These are phyloP conservation scores for Colletotrichum karsti DNA, from an alignment of 2,329 filamentous ascomycete species.

Conservation along the genomic window DNA sequence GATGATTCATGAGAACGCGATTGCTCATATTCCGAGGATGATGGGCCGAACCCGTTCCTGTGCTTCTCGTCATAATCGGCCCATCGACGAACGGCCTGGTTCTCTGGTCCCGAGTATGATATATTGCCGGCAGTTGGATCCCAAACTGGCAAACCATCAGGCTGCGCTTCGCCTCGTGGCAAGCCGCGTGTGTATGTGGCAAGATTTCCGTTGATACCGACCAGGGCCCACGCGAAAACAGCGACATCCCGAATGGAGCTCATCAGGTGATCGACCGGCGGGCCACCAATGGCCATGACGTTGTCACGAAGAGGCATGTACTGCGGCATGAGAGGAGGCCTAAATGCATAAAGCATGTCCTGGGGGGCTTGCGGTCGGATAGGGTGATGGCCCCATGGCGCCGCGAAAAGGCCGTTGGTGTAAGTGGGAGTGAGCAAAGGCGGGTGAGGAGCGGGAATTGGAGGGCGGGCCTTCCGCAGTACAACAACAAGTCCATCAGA, in stretches of 20 bases:
- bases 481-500: conserved; percentile 89
- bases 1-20: not conserved
- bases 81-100: conserved; percentile 42
- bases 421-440: conserved; percentile 55
- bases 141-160: conserved; percentile 69
- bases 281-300: conserved; percentile 58
- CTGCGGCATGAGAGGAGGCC: conserved; percentile 50
- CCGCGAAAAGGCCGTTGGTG: conserved; percentile 76
- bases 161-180: conserved; percentile 69
- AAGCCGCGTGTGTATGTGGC: conserved; percentile 70
- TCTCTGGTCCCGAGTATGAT: conserved; percentile 44
- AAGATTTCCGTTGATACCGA: conserved; percentile 81
- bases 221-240: conserved; percentile 86
- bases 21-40: conserved; percentile 5
- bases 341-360: conserved; percentile 53
- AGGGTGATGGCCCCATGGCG: conserved; percentile 79
- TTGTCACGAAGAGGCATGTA: conserved; percentile 54
- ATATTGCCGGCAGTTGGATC: conserved; percentile 48
- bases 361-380: conserved; percentile 57
- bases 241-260: conserved; percentile 83
- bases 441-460: conserved; percentile 67
- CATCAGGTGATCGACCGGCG: conserved; percentile 73
- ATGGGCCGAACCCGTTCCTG: not conserved
- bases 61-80: conserved; percentile 29
- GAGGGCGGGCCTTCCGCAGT: conserved; percentile 76